phyloP scores from a whole-genome alignment of 2,329 filamentous ascomycete species.

The Cladophialophora chaetospira region DNA sequence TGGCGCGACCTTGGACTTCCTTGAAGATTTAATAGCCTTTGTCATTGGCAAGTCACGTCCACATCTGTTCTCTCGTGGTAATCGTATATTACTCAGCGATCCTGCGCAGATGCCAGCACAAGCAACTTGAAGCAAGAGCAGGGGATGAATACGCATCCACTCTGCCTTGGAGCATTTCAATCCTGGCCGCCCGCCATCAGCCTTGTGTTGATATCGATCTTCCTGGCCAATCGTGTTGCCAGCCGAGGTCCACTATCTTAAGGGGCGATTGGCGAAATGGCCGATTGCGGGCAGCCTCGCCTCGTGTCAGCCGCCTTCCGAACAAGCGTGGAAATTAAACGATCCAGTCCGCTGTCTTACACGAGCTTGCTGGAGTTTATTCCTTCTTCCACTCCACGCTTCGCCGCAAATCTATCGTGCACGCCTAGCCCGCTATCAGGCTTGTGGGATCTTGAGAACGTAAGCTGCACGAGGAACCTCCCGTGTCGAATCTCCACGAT shows the following conservation, averaged over 20 bases:
- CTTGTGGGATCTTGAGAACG: not conserved
- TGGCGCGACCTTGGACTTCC: too few relatives aligned
- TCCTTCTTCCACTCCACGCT: not conserved
- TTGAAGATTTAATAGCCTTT: too few relatives aligned
- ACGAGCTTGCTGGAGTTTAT: conserved; percentile 1
- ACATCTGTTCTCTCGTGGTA: too few relatives aligned
- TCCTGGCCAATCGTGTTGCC: not conserved
- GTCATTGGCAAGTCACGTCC: too few relatives aligned
- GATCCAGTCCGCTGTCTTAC: not conserved
- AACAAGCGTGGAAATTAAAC: not conserved
- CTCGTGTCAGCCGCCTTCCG: not conserved
- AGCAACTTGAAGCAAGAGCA: not conserved
- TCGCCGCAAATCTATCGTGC: not conserved
- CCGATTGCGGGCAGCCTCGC: not conserved
- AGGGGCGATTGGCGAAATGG: not conserved
- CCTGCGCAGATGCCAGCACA: too few relatives aligned
- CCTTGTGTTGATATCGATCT: not conserved
- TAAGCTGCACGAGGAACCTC: not conserved
- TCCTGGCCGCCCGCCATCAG: not conserved
- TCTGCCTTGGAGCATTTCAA: not conserved
- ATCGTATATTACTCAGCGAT: too few relatives aligned
- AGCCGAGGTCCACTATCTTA: not conserved
- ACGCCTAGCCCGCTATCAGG: not conserved
- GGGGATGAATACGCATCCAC: not conserved
- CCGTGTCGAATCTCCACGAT: not conserved